These are phyloP conservation scores for Colletotrichum tabaci DNA, from an alignment of 2,329 filamentous ascomycete genomes.

Conservation along the genomic window DNA sequence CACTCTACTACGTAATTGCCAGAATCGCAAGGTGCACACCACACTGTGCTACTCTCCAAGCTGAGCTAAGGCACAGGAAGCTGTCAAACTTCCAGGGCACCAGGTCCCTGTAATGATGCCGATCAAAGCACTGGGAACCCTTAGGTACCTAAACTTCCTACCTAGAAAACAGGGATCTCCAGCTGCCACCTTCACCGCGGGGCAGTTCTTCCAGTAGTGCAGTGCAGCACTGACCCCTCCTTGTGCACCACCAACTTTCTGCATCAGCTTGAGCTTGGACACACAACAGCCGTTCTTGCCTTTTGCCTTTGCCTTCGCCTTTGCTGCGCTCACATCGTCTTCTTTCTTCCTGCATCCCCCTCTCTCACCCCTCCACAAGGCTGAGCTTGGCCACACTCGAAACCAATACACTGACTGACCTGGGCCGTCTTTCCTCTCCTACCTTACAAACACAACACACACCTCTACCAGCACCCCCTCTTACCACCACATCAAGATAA, in stretches of 20 bases:
- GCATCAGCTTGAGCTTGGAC: conserved; percentile 12
- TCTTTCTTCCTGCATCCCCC: background rate
- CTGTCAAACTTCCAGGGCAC: conserved; percentile 15
- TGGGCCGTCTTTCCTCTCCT: too few relatives aligned
- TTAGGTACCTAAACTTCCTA: too few relatives aligned
- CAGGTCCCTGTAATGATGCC: background rate
- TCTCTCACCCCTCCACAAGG: conserved; percentile 1
- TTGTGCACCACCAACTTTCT: background rate
- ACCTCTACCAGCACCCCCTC: background rate
- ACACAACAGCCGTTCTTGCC: background rate
- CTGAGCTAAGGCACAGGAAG: conserved; percentile 18
- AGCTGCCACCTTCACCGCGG: conserved; percentile 8
- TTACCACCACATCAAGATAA: background rate
- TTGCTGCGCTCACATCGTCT: background rate
- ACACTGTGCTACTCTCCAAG: conserved; percentile 16
- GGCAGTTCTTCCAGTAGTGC: conserved; percentile 1
- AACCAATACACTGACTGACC: background rate
- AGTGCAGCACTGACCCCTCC: background rate
- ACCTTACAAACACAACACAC: background rate
- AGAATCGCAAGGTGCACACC: conserved; percentile 6
- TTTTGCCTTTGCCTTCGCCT: conserved; percentile 1
- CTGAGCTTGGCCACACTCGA: conserved; percentile 4
- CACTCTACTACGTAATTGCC: conserved; percentile 31
- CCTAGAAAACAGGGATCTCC: background rate
- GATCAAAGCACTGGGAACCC: too few relatives aligned